phyloP scores from a whole-genome alignment of 345 rosid genomes.

The Bretschneidera sinensis region DNA sequence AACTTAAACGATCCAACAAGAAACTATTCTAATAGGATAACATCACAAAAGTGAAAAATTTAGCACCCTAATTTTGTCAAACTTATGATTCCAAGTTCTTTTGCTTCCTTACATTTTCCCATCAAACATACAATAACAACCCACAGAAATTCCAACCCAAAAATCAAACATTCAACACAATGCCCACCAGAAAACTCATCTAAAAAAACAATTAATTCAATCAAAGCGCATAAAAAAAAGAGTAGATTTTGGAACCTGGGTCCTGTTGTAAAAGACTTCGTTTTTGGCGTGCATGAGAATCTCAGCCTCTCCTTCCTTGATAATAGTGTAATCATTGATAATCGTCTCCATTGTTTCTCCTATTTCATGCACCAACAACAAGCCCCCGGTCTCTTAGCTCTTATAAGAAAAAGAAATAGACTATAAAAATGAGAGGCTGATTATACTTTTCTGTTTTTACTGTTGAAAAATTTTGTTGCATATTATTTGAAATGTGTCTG shows the following conservation, averaged over 20 bases:
- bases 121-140: too few relatives aligned
- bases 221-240: slow-evolving; percentile 1
- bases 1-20: not conserved
- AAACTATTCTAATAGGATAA: not conserved
- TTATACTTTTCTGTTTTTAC: not conserved
- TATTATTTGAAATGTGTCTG: too few relatives aligned
- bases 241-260: slow-evolving; percentile 52
- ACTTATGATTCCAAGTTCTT: not conserved
- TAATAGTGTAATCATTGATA: slow-evolving; percentile 62
- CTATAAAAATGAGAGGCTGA: not conserved
- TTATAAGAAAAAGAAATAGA: not conserved
- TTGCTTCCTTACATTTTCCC: too few relatives aligned
- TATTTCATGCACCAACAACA: slow-evolving; percentile 14
- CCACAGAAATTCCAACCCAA: not conserved
- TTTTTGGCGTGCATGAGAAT: slow-evolving; percentile 89
- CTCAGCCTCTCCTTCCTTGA: slow-evolving; percentile 97
- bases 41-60: not conserved
- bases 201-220: slow-evolving; percentile 11
- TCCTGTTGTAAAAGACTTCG: slow-evolving; percentile 90
- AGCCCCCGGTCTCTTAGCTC: not conserved
- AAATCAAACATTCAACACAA: slow-evolving; percentile 3
- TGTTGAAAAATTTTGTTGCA: not conserved
- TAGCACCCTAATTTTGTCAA: not conserved
- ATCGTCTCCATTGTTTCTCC: slow-evolving; percentile 35
- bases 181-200: slow-evolving; percentile 6